phyloP scores from a whole-genome alignment of 2,329 filamentous ascomycete genomes.

The Madurella mycetomatis region DNA sequence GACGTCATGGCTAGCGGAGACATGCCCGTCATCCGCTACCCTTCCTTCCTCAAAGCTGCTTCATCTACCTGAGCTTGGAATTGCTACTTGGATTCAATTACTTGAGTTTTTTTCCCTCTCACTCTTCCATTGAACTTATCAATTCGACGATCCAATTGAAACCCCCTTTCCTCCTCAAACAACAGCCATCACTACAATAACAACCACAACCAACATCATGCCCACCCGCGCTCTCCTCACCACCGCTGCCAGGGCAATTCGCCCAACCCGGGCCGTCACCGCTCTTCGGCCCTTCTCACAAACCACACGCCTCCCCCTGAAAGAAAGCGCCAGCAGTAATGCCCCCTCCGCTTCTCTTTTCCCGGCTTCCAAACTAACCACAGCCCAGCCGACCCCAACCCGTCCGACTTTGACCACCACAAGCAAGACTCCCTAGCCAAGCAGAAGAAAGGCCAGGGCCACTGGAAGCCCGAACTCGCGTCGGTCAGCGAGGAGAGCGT shows the following conservation, averaged over 20 bases:
- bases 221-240: conserved; percentile 14
- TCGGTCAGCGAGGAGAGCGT: conserved; percentile 75
- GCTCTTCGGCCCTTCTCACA: conserved; percentile 11
- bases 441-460: conserved; percentile 62
- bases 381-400: conserved; percentile 25
- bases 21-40: too few species aligned
- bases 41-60: too few species aligned
- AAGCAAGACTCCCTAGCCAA: conserved; percentile 61
- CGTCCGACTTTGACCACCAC: conserved; percentile 50
- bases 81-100: neutral
- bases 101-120: neutral
- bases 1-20: too few species aligned
- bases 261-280: neutral
- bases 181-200: neutral
- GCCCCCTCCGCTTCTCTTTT: neutral
- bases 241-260: conserved; percentile 3
- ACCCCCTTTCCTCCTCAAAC: neutral
- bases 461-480: conserved; percentile 75
- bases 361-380: neutral
- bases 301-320: conserved; percentile 12
- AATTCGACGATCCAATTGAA: conserved; percentile 6
- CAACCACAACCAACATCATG: conserved; percentile 6
- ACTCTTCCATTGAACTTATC: neutral
- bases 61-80: too few species aligned
- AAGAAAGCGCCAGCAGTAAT: conserved; percentile 20